phyloP scores from a whole-genome alignment of 2,329 filamentous ascomycete genomes.

The Colletotrichum gloeosporioides region DNA sequence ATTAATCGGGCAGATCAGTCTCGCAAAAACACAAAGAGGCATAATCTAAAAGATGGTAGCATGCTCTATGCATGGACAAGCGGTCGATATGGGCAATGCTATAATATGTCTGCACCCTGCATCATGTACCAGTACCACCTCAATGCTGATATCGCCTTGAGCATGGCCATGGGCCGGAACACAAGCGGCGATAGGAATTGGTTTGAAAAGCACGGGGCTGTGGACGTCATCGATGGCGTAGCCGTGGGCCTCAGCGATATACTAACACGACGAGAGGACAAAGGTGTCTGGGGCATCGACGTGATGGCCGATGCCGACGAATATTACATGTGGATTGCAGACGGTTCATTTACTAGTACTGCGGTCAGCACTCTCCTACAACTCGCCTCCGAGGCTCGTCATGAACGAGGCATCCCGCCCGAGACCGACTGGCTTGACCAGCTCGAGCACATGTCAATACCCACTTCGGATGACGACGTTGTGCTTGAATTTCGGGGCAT shows the following conservation, averaged over 20 bases:
- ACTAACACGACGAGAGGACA: slow-evolving; percentile 18
- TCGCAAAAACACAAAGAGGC: slow-evolving; percentile 60
- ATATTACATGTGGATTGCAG: slow-evolving; percentile 16
- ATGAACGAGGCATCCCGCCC: background rate
- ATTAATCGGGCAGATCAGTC: slow-evolving; percentile 51
- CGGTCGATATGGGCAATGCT: slow-evolving; percentile 71
- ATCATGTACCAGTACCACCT: slow-evolving; percentile 76
- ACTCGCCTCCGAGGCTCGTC: background rate
- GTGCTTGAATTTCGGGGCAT: slow-evolving; percentile 70
- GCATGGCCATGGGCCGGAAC: slow-evolving; percentile 29
- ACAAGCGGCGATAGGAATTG: slow-evolving; percentile 26
- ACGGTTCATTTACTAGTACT: background rate
- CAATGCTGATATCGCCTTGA: slow-evolving; percentile 70
- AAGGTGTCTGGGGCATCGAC: slow-evolving; percentile 20
- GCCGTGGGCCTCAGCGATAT: slow-evolving; percentile 10
- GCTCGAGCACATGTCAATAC: slow-evolving; percentile 20
- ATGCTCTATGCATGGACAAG: slow-evolving; percentile 73
- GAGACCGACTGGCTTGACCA: background rate
- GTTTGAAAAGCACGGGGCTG: slow-evolving; percentile 10
- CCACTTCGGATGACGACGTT: slow-evolving; percentile 40
- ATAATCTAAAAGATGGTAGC: slow-evolving; percentile 53
- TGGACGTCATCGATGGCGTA: background rate
- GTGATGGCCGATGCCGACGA: slow-evolving; percentile 25
- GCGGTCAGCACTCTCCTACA: background rate
- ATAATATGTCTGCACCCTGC: slow-evolving; percentile 60